These are phyloP conservation scores for Lepidopterella palustris DNA, from an alignment of 495 filamentous ascomycete genomes.

Conservation along the genomic window DNA sequence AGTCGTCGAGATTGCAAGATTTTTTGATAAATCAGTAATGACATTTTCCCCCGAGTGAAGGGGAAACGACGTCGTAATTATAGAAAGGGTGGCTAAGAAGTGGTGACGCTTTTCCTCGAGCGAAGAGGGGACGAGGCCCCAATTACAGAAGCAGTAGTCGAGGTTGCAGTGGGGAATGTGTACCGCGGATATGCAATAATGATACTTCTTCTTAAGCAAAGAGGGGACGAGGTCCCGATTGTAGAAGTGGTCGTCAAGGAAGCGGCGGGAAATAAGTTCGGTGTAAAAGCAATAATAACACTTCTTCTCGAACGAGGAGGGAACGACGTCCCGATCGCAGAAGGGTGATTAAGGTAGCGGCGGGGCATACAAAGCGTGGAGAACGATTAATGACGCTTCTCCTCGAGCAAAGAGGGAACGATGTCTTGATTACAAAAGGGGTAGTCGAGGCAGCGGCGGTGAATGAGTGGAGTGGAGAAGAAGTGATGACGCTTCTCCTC, in stretches of 20 bases:
- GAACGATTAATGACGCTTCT: not conserved
- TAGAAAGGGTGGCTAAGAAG: not conserved
- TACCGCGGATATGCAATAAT: not conserved
- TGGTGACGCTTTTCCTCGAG: not conserved
- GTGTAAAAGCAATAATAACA: too few species aligned
- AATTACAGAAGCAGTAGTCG: not conserved
- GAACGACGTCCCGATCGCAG: too few species aligned
- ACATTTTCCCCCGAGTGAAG: too few species aligned
- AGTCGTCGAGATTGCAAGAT: not conserved
- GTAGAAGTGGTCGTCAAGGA: not conserved
- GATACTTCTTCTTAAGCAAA: not conserved
- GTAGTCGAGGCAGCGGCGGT: not conserved
- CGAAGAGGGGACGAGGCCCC: not conserved
- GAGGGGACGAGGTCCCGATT: not conserved
- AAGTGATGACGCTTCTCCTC: not conserved
- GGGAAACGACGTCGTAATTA: too few species aligned
- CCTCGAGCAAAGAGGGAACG: not conserved
- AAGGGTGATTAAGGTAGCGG: not conserved
- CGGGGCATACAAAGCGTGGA: not conserved
- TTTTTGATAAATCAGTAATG: too few species aligned
- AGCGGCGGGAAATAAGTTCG: not conserved
- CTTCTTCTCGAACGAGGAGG: too few species aligned
- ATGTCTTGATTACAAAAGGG: not conserved
- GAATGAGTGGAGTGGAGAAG: not conserved
- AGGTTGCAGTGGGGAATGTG: not conserved